Percentiles rank a stretch among this genome's conserved stretches.
phyloP scores from a whole-genome alignment of 1,139 yeast genomes.

The Geotrichum australiense region DNA sequence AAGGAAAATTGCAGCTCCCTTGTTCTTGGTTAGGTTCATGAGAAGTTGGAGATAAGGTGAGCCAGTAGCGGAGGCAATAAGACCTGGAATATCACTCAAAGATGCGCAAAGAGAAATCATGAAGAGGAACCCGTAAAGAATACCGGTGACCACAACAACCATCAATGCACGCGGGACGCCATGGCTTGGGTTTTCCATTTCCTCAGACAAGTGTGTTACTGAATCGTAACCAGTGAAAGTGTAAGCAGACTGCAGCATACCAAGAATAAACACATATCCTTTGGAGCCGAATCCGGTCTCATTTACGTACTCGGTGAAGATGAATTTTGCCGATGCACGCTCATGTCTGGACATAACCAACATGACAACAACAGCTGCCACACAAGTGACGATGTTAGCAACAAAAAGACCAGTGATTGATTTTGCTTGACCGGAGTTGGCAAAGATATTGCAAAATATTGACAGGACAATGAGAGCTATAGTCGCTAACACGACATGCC shows the following conservation, averaged over 20 bases:
- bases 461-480: conserved; percentile 14
- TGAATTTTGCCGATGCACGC: conserved; percentile 22
- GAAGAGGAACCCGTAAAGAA: conserved; percentile 58
- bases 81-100: conserved; percentile 45
- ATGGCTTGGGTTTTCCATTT: conserved; percentile 64
- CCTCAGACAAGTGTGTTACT: conserved; percentile 75
- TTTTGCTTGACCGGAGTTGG: conserved; percentile 19
- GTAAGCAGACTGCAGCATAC: conserved; percentile 70
- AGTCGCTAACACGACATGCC: conserved; percentile 14
- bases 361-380: conserved; percentile 21
- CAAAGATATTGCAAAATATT: conserved; percentile 14
- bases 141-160: conserved; percentile 55
- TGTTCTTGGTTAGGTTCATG: conserved; percentile 14
- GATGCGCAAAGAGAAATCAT: conserved; percentile 53
- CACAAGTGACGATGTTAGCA: conserved; percentile 5
- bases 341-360: conserved; percentile 23
- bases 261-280: conserved; percentile 36
- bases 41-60: conserved; percentile 16
- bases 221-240: conserved; percentile 78
- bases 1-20: conserved; percentile 56
- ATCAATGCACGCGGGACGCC: conserved; percentile 74
- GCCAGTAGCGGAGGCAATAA: conserved; percentile 32
- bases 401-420: conserved; percentile 16
- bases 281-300: conserved; percentile 21
- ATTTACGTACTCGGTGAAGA: conserved; percentile 20